phyloP scores from a whole-genome alignment of 176 grass and related monocot species.

The Oropetium thomaeum region DNA sequence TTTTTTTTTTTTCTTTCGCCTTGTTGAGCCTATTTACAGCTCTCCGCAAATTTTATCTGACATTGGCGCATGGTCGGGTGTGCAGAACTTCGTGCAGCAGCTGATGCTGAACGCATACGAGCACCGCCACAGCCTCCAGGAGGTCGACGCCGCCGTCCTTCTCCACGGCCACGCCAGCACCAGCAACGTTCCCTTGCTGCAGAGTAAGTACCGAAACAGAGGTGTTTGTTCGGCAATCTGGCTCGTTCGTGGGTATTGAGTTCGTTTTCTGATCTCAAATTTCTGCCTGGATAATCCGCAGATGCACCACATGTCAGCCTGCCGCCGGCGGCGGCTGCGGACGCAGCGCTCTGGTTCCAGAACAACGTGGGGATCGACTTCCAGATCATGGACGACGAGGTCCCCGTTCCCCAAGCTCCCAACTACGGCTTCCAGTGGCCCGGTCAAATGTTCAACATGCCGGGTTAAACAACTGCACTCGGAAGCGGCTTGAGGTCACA shows the following conservation, averaged over 20 bases:
- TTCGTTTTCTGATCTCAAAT: constrained; percentile 14
- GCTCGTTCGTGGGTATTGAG: background rate
- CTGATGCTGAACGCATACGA: constrained; percentile 44
- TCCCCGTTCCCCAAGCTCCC: background rate
- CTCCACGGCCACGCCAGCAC: constrained; percentile 17
- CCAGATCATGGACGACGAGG: constrained; percentile 15
- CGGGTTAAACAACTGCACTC: constrained; percentile 1
- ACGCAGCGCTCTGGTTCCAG: constrained; percentile 28
- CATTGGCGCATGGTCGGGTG: background rate
- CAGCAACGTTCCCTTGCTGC: constrained; percentile 41
- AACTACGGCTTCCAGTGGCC: constrained; percentile 4
- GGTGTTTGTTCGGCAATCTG: background rate
- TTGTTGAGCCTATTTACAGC: background rate
- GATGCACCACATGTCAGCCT: constrained; percentile 27
- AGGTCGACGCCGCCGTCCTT: constrained; percentile 23
- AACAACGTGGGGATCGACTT: constrained; percentile 13
- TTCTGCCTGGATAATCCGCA: background rate
- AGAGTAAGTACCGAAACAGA: constrained; percentile 34
- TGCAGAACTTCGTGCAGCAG: constrained; percentile 37
- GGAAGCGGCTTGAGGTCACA: background rate
- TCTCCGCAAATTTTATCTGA: background rate
- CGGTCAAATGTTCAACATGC: constrained; percentile 29
- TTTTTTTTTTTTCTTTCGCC: too few species aligned
- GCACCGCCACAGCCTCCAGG: constrained; percentile 35
- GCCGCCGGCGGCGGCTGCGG: background rate